Percentiles rank a stretch among this genome's conserved stretches.
phyloP scores from a whole-genome alignment of 2,329 filamentous ascomycete species.

The Thielaviopsis populi region DNA sequence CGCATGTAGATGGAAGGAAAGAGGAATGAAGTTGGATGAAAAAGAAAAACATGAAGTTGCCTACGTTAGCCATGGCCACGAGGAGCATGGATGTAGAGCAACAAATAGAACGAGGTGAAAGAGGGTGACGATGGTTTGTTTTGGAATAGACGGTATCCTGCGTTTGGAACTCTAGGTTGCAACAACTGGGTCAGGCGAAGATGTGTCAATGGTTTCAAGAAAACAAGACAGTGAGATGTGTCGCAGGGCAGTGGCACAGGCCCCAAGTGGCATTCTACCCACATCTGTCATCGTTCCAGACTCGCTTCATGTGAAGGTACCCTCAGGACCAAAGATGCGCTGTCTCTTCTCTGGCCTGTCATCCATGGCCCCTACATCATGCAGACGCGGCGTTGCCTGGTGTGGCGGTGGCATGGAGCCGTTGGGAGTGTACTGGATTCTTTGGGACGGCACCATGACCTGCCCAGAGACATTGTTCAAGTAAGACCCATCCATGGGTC shows the following conservation, averaged over 20 bases:
- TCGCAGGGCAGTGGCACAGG: too few relatives aligned
- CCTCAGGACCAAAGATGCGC: slow-evolving; percentile 14
- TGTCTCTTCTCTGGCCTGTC: slow-evolving; percentile 15
- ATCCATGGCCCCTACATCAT: not conserved
- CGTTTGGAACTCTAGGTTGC: too few relatives aligned
- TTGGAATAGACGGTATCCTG: too few relatives aligned
- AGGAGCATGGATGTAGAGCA: too few relatives aligned
- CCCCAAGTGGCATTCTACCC: not conserved
- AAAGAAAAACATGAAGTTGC: not conserved
- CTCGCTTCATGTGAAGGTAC: not conserved
- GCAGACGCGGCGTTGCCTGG: slow-evolving; percentile 2
- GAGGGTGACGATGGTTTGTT: too few relatives aligned
- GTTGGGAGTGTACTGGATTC: slow-evolving; percentile 8
- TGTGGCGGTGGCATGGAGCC: not conserved
- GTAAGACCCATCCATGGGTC: slow-evolving; percentile 1
- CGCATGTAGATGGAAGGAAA: not conserved
- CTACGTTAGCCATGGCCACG: not conserved
- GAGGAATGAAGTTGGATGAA: not conserved
- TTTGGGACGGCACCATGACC: slow-evolving; percentile 9
- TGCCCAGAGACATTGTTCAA: slow-evolving; percentile 2
- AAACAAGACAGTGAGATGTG: too few relatives aligned
- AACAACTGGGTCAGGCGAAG: too few relatives aligned
- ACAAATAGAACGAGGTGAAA: too few relatives aligned
- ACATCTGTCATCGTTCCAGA: not conserved
- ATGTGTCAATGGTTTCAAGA: too few relatives aligned